Evolutionary conservation across 768 basidiomycete species (phyloP), one percentile per base, ranked within the genome.

Genomic region (Psilocybe cyanescens): DNA sequence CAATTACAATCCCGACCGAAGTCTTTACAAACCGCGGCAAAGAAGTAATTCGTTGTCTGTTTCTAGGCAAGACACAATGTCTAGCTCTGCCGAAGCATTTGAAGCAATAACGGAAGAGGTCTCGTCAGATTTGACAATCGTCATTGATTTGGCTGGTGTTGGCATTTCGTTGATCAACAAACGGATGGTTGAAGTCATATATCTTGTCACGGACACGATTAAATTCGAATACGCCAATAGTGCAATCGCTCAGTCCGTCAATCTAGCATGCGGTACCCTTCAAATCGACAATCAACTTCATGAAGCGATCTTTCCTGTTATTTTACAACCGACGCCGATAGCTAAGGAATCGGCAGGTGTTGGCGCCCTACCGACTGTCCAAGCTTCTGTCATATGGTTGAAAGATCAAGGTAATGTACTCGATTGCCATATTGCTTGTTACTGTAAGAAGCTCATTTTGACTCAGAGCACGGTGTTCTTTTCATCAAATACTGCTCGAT

Each of bases 281-380:
- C 96, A 99, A 72, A 84, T 99, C 61, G 97, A 99, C 77, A 99
- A 99, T 71, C 97, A 99, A 71, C 84, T 99, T 11, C 97, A 99
- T 61, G 97, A 99, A 60, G 96, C 95, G 16, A 71, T 96, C 11
- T 99, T 89, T 79, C 95, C 97, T 2, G 95, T 99, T 58, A 87
- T 99, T 58, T 79, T 99, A 47, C 97, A 99, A 71, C 97, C 97
- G 0, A 95, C 94, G 6, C 92, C 95, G 0, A 83, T 98, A 33
- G 81, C 89, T 6, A 91, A 87, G 68, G 87, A 93, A 63, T 84
- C 85, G 0, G 86, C 83, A 58, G 88, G 87, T 54, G 85, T 92
- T 19, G 92, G 91, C 24, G 88, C 92, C 2, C 85, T 93, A 56
- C 97, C 97, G 4, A 94, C 94, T 3, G 81, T 98, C 24, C 95